A percentile compares a stretch with the other conserved stretches of the same genome.
Evolutionary conservation across 2,329 filamentous ascomycete genomes (phyloP).

Genomic region (Botrytis pseudocinerea): DNA sequence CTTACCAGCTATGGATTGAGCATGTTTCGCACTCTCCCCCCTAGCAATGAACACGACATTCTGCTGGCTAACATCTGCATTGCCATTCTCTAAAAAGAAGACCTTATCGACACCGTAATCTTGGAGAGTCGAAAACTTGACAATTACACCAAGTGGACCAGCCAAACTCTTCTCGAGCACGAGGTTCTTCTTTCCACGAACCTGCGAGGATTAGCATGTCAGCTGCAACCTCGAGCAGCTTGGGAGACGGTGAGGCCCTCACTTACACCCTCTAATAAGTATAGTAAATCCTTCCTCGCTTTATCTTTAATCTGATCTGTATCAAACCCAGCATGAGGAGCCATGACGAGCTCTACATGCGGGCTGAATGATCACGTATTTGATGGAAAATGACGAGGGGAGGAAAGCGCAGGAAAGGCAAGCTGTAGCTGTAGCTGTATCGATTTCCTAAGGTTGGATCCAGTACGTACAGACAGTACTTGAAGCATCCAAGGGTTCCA

Average conservation of each 20-base stretch:
- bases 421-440: conserved; percentile 7
- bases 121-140: conserved; percentile 92
- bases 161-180: conserved; percentile 90
- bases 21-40: conserved; percentile 83
- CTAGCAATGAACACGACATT: conserved; percentile 93
- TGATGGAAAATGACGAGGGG: conserved; percentile 8
- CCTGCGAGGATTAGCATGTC: conserved; percentile 54
- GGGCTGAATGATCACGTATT: conserved; percentile 32
- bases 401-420: conserved; percentile 1
- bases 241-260: conserved; percentile 35
- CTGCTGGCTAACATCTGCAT: conserved; percentile 89
- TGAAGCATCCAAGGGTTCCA: not conserved
- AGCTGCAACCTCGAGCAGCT: conserved; percentile 37
- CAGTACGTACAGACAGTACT: conserved; percentile 27
- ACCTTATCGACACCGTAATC: conserved; percentile 98
- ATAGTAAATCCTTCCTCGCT: conserved; percentile 84
- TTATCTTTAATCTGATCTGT: conserved; percentile 75
- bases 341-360: conserved; percentile 62
- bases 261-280: conserved; percentile 93
- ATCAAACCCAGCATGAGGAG: conserved; percentile 69
- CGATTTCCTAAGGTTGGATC: conserved; percentile 24
- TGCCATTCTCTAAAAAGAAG: conserved; percentile 94
- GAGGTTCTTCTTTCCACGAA: conserved; percentile 97
- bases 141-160: conserved; percentile 84
- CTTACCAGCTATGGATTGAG: conserved; percentile 83